Base-by-base conservation (phyloP, 2,329 filamentous ascomycete genomes). In the Nemania diffusa region DNA sequence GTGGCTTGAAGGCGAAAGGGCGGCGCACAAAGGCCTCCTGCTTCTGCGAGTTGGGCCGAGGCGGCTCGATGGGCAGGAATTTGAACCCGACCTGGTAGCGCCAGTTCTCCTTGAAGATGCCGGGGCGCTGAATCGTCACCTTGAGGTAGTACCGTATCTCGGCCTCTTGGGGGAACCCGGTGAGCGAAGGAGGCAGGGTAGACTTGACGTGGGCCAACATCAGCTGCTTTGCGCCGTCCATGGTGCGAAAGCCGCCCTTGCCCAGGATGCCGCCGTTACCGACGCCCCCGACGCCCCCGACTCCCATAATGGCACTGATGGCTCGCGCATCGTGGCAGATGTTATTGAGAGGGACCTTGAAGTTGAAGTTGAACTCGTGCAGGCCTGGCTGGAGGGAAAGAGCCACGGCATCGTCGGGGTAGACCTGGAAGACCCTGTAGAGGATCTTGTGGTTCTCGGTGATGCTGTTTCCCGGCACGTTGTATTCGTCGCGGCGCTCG, bases 101-200 rank as follows among this genome's bases (percentile, higher is more conserved):
- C 79, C 93, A 92, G 75, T 97, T 97, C 80, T 97, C 94, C 77
- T 95, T 95, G 80, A 97, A 93, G 66, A 97, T 85, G 15, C 92
- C 90, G 0, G 94, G 93, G n/a, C 94, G 86, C 75, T 94, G 92
- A 5, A 98, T 90, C 0, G 96, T 98, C n/a, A 92, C 93, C 79
- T 99, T 99, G 77, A 98, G 86, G 77, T 92, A 99, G 80, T 99
- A 99, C 72, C 90, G 88, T 67, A 98, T 94, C 79, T 97, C 94
- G 24, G 94, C 95, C 78, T 94, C 89, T 34, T 91, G 91, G 0
- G 93, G 92, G 72, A 96, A 94, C 2, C 93, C 93, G n/a, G 87
- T 92, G 61, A 98, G 82, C 4, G 94, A 97, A 0, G 96, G 96
- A 5, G 96, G 96, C 11, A 99, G 84, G 0, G 94, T 97, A 73